These are phyloP conservation scores for Chytriomyces sp. DNA, from an alignment of 192 early-diverging fungal species.

Conservation along the genomic window DNA sequence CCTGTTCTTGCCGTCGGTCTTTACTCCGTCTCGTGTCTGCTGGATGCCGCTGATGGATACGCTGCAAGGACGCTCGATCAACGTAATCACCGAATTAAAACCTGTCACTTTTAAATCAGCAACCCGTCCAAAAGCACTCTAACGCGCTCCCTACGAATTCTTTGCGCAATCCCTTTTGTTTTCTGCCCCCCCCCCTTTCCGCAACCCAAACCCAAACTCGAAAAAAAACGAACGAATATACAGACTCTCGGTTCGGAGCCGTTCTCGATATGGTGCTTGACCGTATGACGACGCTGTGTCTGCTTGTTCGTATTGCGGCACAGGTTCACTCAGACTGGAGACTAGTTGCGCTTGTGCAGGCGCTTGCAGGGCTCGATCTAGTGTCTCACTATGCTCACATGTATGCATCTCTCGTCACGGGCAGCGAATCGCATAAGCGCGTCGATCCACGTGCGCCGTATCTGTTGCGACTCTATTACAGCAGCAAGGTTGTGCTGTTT, in stretches of 20 bases:
- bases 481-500: slow-evolving; percentile 89
- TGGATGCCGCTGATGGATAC: slow-evolving; percentile 94
- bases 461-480: slow-evolving; percentile 90
- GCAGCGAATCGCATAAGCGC: slow-evolving; percentile 88
- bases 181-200: neutral
- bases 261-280: slow-evolving; percentile 99
- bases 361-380: slow-evolving; percentile 91
- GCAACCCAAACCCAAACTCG: neutral
- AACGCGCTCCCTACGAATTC: neutral
- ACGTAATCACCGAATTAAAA: slow-evolving; percentile 56
- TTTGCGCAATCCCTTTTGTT: neutral
- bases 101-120: neutral
- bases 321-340: slow-evolving; percentile 55
- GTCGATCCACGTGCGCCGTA: slow-evolving; percentile 75
- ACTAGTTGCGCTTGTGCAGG: slow-evolving; percentile 83
- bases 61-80: slow-evolving; percentile 92
- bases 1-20: slow-evolving; percentile 74
- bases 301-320: slow-evolving; percentile 82
- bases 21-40: slow-evolving; percentile 86
- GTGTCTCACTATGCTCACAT: slow-evolving; percentile 99
- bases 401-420: slow-evolving; percentile 87
- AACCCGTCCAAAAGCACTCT: neutral
- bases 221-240: slow-evolving; percentile 3
- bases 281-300: slow-evolving; percentile 87
- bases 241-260: slow-evolving; percentile 85